A percentile compares a stretch with the other conserved stretches of the same genome.
These are phyloP conservation scores for Cucurbita argyrosperma DNA, from an alignment of 306 rosid species.

Conservation along the genomic window DNA sequence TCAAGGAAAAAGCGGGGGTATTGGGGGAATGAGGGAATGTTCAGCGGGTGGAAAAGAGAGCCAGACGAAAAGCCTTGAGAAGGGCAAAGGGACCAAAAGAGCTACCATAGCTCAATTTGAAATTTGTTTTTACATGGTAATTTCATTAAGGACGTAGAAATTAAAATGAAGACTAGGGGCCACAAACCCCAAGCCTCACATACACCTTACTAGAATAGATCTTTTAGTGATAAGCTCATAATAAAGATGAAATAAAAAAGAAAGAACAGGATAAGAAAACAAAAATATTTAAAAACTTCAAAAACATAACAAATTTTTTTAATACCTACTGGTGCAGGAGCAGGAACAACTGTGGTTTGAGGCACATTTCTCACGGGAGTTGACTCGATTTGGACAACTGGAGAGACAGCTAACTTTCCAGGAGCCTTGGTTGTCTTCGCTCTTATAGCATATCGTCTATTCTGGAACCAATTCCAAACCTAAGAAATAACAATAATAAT, in stretches of 20 bases:
- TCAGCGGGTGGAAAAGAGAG: background rate
- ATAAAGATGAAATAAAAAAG: background rate
- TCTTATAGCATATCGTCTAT: slow-evolving; percentile 82
- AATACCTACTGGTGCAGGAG: slow-evolving; percentile 61
- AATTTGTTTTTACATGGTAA: background rate
- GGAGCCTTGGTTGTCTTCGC: slow-evolving; percentile 71
- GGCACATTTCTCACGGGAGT: slow-evolving; percentile 44
- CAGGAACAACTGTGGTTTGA: slow-evolving; percentile 49
- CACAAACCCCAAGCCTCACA: background rate
- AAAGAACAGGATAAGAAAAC: background rate
- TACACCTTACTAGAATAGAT: background rate
- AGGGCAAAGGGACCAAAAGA: background rate
- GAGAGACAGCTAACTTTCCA: slow-evolving; percentile 61
- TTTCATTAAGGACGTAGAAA: background rate
- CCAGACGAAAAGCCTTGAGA: background rate
- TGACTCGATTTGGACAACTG: slow-evolving; percentile 58
- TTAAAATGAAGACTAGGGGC: background rate
- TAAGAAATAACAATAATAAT: slow-evolving; percentile 13
- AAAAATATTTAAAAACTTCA: background rate
- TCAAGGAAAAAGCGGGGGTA: too few species aligned
- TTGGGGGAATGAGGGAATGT: background rate
- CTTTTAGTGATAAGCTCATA: background rate
- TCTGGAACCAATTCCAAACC: slow-evolving; percentile 99
- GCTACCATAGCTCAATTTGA: background rate
- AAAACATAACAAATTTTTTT: slow-evolving; percentile 2